Conservation (phyloP, 2,329 filamentous ascomycete genomes). For the Dactylella cylindrospora region DNA sequence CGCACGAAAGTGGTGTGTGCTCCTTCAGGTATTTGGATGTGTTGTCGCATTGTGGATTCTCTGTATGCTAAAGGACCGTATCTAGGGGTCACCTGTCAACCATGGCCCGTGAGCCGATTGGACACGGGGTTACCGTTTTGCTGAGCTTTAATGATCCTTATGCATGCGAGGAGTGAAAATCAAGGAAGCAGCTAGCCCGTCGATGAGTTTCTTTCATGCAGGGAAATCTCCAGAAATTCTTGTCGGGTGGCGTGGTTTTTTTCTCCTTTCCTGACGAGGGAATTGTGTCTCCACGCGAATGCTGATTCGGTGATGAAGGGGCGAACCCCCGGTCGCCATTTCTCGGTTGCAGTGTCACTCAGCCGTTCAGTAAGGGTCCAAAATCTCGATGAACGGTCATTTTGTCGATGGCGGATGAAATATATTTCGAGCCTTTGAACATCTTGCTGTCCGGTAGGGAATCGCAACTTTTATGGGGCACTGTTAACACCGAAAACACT, state of each 20-base stretch:
- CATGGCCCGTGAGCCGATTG: too few relatives aligned
- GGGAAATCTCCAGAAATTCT: constrained; percentile 7
- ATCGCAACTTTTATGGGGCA: constrained; percentile 21
- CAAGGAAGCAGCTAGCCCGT: too few relatives aligned
- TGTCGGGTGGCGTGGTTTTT: constrained; percentile 3
- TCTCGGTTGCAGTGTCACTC: constrained; percentile 2
- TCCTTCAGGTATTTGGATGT: too few relatives aligned
- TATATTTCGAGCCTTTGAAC: background rate
- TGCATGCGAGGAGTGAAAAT: too few relatives aligned
- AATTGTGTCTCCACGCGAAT: background rate
- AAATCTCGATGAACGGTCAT: constrained; percentile 30
- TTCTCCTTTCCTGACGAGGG: background rate
- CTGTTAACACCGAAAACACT: too few relatives aligned
- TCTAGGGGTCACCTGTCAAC: too few relatives aligned
- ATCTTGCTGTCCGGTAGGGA: constrained; percentile 13
- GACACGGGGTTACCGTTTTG: too few relatives aligned
- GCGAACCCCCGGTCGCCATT: constrained; percentile 10
- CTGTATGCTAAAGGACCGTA: too few relatives aligned
- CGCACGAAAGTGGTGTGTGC: too few relatives aligned
- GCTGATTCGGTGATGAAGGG: constrained; percentile 6
- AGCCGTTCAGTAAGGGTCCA: constrained; percentile 12
- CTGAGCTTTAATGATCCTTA: too few relatives aligned
- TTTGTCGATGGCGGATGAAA: constrained; percentile 24
- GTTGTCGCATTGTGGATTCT: too few relatives aligned
- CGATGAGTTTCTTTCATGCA: constrained; percentile 1